phyloP scores from a whole-genome alignment of 2,329 filamentous ascomycete species.

The Cryphonectria japonica region DNA sequence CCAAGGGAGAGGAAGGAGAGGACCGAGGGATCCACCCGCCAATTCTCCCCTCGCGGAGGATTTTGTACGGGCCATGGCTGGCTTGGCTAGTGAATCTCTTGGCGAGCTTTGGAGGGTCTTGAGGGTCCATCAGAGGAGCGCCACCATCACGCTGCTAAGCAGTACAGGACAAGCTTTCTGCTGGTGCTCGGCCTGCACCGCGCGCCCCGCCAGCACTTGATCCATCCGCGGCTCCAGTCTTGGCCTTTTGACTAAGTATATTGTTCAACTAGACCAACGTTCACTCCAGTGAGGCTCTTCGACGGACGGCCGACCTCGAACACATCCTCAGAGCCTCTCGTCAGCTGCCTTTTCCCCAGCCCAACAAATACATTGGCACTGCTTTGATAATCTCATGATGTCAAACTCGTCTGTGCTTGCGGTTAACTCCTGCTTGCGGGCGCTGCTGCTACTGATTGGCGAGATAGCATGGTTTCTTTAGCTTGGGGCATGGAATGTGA shows the following conservation, averaged over 20 bases:
- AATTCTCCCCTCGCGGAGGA: not conserved
- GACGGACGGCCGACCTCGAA: not conserved
- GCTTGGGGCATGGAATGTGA: not conserved
- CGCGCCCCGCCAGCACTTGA: not conserved
- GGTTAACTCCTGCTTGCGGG: not conserved
- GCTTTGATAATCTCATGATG: not conserved
- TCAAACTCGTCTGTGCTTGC: not conserved
- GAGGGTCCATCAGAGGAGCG: not conserved
- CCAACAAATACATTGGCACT: not conserved
- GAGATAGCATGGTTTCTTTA: not conserved
- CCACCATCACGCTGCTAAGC: not conserved
- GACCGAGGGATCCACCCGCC: not conserved
- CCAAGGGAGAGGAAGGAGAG: not conserved
- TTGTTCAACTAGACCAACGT: not conserved
- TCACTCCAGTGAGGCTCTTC: not conserved
- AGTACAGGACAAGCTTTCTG: slow-evolving; percentile 2
- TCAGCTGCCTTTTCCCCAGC: not conserved
- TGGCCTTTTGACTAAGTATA: not conserved
- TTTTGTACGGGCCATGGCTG: not conserved
- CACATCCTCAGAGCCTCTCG: not conserved
- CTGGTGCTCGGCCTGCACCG: not conserved
- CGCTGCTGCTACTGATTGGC: not conserved
- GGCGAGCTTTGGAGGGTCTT: not conserved
- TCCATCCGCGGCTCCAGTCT: not conserved
- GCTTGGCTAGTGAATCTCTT: not conserved